phyloP scores from a whole-genome alignment of 2,329 filamentous ascomycete species.

The Hymenoscyphus fraxineus region DNA sequence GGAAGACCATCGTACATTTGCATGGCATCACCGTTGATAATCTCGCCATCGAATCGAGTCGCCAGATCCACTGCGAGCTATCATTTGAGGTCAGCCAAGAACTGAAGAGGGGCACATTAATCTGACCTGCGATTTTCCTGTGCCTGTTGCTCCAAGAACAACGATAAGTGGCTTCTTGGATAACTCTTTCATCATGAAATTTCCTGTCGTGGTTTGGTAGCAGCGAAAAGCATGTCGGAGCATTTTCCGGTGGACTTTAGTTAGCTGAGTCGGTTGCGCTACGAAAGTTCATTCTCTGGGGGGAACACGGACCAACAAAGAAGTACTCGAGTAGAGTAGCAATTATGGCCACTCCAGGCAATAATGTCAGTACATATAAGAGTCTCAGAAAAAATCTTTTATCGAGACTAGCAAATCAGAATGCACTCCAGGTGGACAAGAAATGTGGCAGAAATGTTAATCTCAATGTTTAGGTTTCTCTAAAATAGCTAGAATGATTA shows the following conservation, averaged over 20 bases:
- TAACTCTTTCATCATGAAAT: constrained; percentile 29
- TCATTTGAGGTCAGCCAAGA: constrained; percentile 13
- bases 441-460: no score
- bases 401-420: no score
- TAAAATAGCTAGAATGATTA: no score
- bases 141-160: constrained; percentile 85
- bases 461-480: no score
- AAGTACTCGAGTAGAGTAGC: no score
- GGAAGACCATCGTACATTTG: constrained; percentile 91
- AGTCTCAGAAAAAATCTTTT: no score
- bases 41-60: constrained; percentile 77
- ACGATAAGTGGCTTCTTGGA: constrained; percentile 65
- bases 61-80: constrained; percentile 76
- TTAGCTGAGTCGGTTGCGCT: neutral
- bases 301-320: no score
- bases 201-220: neutral
- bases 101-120: neutral
- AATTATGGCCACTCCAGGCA: no score
- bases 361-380: no score
- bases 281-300: no score
- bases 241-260: constrained; percentile 13
- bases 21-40: constrained; percentile 98
- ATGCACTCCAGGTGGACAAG: no score
- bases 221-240: constrained; percentile 13
- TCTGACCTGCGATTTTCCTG: constrained; percentile 81